Percentiles rank a stretch among this genome's conserved stretches.
Conservation (phyloP, 2,329 filamentous ascomycete species). For the Sporothrix brunneoviolacea region DNA sequence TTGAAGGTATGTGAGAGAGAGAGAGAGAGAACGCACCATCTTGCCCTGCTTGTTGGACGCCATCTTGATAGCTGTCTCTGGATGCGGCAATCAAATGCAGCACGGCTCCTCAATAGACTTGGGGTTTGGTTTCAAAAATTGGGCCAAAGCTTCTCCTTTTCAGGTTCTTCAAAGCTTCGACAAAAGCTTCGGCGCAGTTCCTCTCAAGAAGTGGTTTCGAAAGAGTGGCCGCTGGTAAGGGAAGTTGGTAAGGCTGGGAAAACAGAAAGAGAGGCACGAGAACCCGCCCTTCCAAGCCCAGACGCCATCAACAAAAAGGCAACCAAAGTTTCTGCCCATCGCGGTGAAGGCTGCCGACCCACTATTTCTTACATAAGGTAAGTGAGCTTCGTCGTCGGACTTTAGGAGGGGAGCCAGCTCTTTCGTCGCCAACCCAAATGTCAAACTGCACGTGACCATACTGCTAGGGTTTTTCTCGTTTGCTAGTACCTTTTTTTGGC, state of each 20-base stretch:
- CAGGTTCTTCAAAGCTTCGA: slow-evolving; percentile 12
- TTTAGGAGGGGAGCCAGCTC: too few relatives aligned
- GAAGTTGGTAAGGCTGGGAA: not conserved
- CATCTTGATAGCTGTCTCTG: slow-evolving; percentile 41
- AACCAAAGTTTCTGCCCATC: slow-evolving; percentile 8
- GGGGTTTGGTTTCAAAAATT: slow-evolving; percentile 15
- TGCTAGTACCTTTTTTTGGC: not conserved
- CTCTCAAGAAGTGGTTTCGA: slow-evolving; percentile 3
- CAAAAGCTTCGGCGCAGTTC: slow-evolving; percentile 14
- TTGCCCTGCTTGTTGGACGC: slow-evolving; percentile 90
- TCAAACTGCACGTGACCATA: slow-evolving; percentile 8
- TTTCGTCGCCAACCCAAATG: slow-evolving; percentile 16
- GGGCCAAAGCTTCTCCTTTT: slow-evolving; percentile 7
- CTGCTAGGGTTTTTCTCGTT: slow-evolving; percentile 11
- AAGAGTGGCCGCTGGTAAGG: slow-evolving; percentile 8
- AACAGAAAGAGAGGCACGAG: not conserved
- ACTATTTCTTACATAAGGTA: not conserved
- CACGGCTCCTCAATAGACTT: not conserved
- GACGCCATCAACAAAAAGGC: slow-evolving; percentile 9
- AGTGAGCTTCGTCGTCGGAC: too few relatives aligned
- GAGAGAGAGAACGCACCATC: slow-evolving; percentile 67
- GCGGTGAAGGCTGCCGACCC: not conserved
- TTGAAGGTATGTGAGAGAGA: not conserved
- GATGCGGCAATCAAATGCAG: not conserved
- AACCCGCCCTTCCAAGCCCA: too few relatives aligned